phyloP scores from a whole-genome alignment of 805 yeast genomes.

The Candida endomychidarum region DNA sequence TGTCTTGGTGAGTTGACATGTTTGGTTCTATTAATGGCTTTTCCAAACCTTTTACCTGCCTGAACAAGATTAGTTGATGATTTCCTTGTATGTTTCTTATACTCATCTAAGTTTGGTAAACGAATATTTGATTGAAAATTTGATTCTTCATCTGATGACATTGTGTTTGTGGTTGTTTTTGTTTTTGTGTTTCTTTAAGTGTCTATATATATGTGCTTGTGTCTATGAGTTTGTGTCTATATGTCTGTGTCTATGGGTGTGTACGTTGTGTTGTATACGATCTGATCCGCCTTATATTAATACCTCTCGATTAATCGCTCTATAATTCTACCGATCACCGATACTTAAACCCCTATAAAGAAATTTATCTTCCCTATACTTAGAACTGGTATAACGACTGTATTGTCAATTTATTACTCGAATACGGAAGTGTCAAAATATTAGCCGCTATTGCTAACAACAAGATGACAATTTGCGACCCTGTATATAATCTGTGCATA shows the following conservation, averaged over 20 bases:
- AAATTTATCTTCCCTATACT: no score
- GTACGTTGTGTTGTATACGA: no score
- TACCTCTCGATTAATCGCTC: no score
- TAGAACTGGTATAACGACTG: no score
- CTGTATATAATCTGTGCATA: slow-evolving; percentile 1
- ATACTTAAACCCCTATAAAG: no score
- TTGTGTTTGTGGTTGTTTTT: neutral
- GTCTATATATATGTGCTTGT: neutral
- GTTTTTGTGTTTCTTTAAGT: neutral
- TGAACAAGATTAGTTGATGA: slow-evolving; percentile 25
- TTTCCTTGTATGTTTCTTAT: slow-evolving; percentile 18
- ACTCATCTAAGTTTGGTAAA: slow-evolving; percentile 28
- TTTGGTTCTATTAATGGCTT: slow-evolving; percentile 5
- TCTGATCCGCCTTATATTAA: no score
- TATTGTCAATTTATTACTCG: no score
- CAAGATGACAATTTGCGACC: slow-evolving; percentile 6
- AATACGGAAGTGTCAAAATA: no score
- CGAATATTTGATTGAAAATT: slow-evolving; percentile 28
- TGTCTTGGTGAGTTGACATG: slow-evolving; percentile 21
- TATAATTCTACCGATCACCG: no score
- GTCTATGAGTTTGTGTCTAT: neutral
- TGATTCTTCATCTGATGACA: slow-evolving; percentile 31
- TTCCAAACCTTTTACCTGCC: slow-evolving; percentile 22
- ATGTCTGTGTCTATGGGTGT: no score
- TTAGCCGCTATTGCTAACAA: slow-evolving; percentile 3